Evolutionary conservation across 805 yeast genomes (phyloP).

Genomic region (Wickerhamiella domercqiae): DNA sequence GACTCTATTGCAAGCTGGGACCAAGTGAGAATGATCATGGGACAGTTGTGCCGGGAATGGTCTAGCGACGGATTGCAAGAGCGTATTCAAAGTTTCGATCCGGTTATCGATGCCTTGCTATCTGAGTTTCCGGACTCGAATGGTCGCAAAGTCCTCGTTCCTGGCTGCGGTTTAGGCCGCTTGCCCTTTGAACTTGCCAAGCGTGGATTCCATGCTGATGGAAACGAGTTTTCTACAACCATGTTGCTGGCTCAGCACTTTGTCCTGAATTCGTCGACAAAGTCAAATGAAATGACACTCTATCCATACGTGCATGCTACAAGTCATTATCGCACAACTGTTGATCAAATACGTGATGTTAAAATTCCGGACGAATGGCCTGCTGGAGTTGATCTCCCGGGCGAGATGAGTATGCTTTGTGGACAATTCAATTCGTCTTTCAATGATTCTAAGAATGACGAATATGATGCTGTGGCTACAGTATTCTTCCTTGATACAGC

Average conservation of each 20-base stretch:
- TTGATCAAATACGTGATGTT: constrained; percentile 39
- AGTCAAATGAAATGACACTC: constrained; percentile 12
- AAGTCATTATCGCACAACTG: constrained; percentile 42
- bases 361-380: constrained; percentile 24
- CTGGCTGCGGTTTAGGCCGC: constrained; percentile 85
- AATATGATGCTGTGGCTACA: constrained; percentile 26
- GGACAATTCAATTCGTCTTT: constrained; percentile 59
- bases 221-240: constrained; percentile 65
- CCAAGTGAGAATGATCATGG: constrained; percentile 34
- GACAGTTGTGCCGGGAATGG: constrained; percentile 78
- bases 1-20: constrained; percentile 6
- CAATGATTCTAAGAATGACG: constrained; percentile 30
- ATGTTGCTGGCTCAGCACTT: constrained; percentile 48
- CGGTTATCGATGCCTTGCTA: constrained; percentile 33
- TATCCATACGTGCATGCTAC: constrained; percentile 42
- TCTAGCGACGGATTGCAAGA: constrained; percentile 37
- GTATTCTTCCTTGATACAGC: constrained; percentile 87
- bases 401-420: constrained; percentile 49
- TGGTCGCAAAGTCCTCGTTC: constrained; percentile 38
- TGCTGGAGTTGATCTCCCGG: constrained; percentile 11
- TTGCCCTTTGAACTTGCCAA: constrained; percentile 52
- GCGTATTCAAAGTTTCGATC: constrained; percentile 38
- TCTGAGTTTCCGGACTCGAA: constrained; percentile 22
- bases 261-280: constrained; percentile 17
- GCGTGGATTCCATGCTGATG: constrained; percentile 38